Base-by-base conservation (phyloP, 768 basidiomycete species). In the Rhizopogon salebrosus region DNA sequence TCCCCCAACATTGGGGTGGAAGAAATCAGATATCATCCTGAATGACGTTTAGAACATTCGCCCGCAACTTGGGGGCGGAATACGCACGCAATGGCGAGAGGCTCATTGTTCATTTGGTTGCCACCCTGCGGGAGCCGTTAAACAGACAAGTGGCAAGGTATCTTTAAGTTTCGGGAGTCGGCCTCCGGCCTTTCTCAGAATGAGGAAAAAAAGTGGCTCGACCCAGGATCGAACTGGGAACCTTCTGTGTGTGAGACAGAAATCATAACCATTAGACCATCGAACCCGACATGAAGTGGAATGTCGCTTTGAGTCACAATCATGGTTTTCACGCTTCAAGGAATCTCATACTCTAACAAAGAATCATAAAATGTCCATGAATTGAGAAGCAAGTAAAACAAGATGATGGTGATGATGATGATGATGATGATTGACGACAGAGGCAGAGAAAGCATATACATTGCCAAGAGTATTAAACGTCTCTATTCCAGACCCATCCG, bases 21-120 rank as follows among this genome's bases (percentile, higher is more conserved):
- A 99, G 75, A 98, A 99, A 72, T 99, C 97, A 38, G 86, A 89
- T 53, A 98, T 83, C 91, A 98, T 93, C 41, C 94, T 46, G 43
- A 23, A 16, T 95, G 57, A 2, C 10, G 18, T 49, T 26, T 6
- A 49, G 60, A 36, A 57, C 31, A 14, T 16, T 38, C 13, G n/a
- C 35, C 26, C 6, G 22, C 24, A 7, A 20, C 7, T 40, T 49
- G 40, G 6, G 7, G 3, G 20, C 26, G 3, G 10, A 16, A 36
- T 41, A 43, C 62, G 54, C 58, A 68, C 66, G 66, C 66, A 37
- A 68, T 66, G 4, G 68, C 62, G 50, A 69, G 60, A 5, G 46
- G 22, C 10, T 36, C 68, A 57, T 67, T 51, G 45, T 63, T 57
- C 66, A 67, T 67, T 37, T 50, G 20, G 23, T 27, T 14, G 23